These are phyloP conservation scores for Pilobolus umbonatus DNA, from an alignment of 192 early-diverging fungal genomes.

Conservation along the genomic window DNA sequence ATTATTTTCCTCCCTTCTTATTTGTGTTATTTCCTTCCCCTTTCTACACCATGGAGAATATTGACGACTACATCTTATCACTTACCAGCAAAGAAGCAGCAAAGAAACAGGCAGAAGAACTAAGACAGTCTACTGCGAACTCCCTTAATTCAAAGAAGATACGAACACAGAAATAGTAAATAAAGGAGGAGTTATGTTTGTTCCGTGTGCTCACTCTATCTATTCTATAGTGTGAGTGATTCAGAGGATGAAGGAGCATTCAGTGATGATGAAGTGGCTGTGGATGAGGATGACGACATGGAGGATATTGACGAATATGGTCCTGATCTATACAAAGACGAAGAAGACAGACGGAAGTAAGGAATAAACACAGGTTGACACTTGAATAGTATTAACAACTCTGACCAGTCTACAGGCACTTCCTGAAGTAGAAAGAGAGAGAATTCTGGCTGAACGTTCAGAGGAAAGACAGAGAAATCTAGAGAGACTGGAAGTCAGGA, in stretches of 20 bases:
- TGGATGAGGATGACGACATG: constrained; percentile 50
- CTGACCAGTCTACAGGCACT: constrained; percentile 49
- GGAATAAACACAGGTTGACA: background rate
- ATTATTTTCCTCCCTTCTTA: too few species aligned
- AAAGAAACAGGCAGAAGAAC: background rate
- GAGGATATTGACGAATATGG: constrained; percentile 65
- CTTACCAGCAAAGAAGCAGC: constrained; percentile 16
- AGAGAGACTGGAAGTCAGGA: constrained; percentile 34
- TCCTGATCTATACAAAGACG: constrained; percentile 69
- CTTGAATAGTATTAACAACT: background rate
- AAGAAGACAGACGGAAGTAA: constrained; percentile 51
- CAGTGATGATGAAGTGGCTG: constrained; percentile 38
- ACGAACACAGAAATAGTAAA: background rate
- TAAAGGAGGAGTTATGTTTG: background rate
- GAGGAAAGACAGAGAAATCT: constrained; percentile 45
- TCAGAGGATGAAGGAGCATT: constrained; percentile 38
- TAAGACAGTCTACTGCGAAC: background rate
- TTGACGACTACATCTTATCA: constrained; percentile 31
- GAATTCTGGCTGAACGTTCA: constrained; percentile 69
- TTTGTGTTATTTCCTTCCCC: background rate
- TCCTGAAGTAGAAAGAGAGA: constrained; percentile 71
- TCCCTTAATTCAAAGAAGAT: background rate
- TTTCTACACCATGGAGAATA: constrained; percentile 14
- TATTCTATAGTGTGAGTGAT: constrained; percentile 20
- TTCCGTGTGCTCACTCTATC: background rate